Evolutionary conservation across 192 early-diverging fungal genomes (phyloP).

Genomic region (Chytriomyces confervae): DNA sequence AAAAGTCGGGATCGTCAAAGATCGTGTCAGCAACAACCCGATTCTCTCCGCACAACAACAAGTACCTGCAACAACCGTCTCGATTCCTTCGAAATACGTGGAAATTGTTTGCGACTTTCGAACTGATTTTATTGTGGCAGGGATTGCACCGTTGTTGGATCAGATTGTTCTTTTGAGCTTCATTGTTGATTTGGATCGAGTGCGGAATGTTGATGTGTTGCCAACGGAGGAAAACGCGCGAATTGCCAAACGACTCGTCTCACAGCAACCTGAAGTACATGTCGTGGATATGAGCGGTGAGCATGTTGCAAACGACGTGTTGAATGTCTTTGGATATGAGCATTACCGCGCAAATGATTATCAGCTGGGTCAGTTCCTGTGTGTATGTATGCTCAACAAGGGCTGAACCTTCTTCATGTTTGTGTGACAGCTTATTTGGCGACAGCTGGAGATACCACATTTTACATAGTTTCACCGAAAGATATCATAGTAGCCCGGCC

Average conservation of each 20-base stretch:
- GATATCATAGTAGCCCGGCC: conserved; percentile 89
- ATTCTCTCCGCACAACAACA: conserved; percentile 41
- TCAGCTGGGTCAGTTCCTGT: conserved; percentile 63
- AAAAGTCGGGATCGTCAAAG: conserved; percentile 80
- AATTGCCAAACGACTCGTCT: conserved; percentile 30
- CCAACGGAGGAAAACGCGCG: background rate
- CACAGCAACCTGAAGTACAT: conserved; percentile 87
- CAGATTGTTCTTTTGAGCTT: conserved; percentile 76
- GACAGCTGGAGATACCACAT: conserved; percentile 70
- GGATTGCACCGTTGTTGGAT: conserved; percentile 82
- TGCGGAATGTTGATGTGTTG: conserved; percentile 58
- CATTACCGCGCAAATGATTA: conserved; percentile 96
- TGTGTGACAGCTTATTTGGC: background rate
- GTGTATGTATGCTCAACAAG: too few relatives aligned
- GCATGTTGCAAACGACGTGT: conserved; percentile 85
- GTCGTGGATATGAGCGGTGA: conserved; percentile 82
- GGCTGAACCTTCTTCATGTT: too few relatives aligned
- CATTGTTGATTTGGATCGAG: conserved; percentile 60
- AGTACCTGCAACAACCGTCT: background rate
- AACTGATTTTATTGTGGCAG: conserved; percentile 83
- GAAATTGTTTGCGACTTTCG: conserved; percentile 71
- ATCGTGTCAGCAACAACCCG: conserved; percentile 21
- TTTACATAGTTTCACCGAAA: conserved; percentile 93
- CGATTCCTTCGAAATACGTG: conserved; percentile 61
- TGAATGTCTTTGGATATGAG: conserved; percentile 83